Evolutionary conservation across 2,329 filamentous ascomycete genomes (phyloP).

Genomic region (Tolypocladium pustulatum): DNA sequence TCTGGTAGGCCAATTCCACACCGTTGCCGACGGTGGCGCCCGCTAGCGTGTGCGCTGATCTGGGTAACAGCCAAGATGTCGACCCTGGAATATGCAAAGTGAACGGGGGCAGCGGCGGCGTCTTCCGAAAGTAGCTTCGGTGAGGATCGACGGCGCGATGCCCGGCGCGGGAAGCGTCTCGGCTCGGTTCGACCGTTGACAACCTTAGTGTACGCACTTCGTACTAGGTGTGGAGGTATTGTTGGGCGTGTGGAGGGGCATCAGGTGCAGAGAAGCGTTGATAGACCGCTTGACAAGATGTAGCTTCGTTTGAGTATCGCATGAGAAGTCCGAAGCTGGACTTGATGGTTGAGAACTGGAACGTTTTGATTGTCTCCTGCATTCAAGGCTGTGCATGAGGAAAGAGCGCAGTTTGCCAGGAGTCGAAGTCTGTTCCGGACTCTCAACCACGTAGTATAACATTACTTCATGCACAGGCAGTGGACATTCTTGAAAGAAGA

Average conservation of each 20-base stretch:
- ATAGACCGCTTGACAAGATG: background rate
- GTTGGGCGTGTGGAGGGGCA: too few relatives aligned
- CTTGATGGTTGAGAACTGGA: background rate
- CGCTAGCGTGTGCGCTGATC: background rate
- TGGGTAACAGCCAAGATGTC: background rate
- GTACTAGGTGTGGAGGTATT: too few relatives aligned
- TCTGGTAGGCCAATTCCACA: slow-evolving; percentile 6
- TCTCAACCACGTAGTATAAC: background rate
- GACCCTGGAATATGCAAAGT: background rate
- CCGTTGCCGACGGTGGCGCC: background rate
- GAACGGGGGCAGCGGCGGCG: background rate
- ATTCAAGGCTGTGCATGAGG: background rate
- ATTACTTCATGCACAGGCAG: background rate
- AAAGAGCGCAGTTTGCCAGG: background rate
- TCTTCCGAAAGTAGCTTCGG: background rate
- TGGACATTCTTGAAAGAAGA: background rate
- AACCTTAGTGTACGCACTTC: background rate
- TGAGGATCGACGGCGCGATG: background rate
- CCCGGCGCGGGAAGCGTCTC: background rate
- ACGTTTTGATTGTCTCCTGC: background rate
- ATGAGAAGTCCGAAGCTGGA: background rate
- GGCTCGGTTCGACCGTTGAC: background rate
- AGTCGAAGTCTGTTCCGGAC: background rate
- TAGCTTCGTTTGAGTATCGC: background rate
- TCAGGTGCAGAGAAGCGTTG: too few relatives aligned